Base-by-base conservation (phyloP, 2,329 filamentous ascomycete species). In the Aspergillus udagawae region DNA sequence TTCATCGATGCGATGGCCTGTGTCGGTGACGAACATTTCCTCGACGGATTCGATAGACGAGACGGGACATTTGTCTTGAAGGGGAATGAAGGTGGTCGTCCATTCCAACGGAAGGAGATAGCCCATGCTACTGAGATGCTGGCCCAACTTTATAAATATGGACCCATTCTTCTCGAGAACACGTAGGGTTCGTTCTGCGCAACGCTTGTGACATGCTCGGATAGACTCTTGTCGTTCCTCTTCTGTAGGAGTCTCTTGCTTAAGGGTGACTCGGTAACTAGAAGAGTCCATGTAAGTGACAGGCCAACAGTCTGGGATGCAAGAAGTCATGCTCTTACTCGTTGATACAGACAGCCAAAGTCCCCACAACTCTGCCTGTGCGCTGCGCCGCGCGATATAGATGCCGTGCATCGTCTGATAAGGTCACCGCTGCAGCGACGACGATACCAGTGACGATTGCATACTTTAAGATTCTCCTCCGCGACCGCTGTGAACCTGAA, bases 81-180 rank as follows among this genome's bases (percentile, higher is more conserved):
- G 80, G 0, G 94, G 94, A 64, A 99, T 89, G 71, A 99, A 99
- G 0, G 94, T 97, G 35, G 88, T 88, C 32, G 92, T 96, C 92
- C 93, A 97, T 76, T 97, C 93, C 51, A 83, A 77, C 1, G 93
- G 93, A 9, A 97, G 82, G 9, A 97, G 83, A 73, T 97, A 97
- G 70, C 94, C 95, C 89, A 97, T 90, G 62, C 91, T 93, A 73
- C 91, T 96, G 75, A 99, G 75, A 76, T 99, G 94, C 69, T 99
- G 94, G 7, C 94, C 94, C 42, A 99, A 80, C 76, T 99, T 99
- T 73, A 99, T 97, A 67, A 97, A 99, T 62, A 99, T 96, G 28
- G 93, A 96, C 27, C 95, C 94, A 74, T 97, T 97, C 80, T 90
- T 91, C 80, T 99, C 94, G 63, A 97, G 78, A 1, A 95, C 92